Conservation (phyloP, 148 eudicot species). For the Nepenthes mirabilis region DNA sequence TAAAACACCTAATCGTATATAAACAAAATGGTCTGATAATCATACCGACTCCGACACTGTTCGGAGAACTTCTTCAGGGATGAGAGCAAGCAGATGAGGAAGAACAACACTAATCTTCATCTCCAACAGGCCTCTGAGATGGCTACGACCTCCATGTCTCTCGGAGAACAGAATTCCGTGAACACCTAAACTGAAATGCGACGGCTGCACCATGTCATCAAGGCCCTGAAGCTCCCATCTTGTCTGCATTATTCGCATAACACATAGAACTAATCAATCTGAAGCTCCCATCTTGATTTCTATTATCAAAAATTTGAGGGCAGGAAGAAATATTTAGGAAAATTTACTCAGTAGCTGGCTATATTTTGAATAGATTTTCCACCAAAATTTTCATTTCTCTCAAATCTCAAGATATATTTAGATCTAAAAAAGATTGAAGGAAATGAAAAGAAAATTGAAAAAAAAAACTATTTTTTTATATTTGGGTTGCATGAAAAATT, state of each 20-base stretch:
- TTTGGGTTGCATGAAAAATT: no score
- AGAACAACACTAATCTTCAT: conserved; percentile 63
- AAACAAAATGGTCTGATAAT: neutral
- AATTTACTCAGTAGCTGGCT: no score
- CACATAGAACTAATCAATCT: neutral
- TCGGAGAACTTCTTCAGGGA: conserved; percentile 54
- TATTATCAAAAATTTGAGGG: neutral
- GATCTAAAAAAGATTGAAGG: no score
- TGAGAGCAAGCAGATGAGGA: conserved; percentile 47
- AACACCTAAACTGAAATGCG: conserved; percentile 57
- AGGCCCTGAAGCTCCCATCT: conserved; percentile 88
- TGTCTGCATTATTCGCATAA: conserved; percentile 23
- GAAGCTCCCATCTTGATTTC: neutral
- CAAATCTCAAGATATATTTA: neutral
- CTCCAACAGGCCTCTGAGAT: conserved; percentile 63
- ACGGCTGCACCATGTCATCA: conserved; percentile 51
- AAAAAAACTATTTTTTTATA: no score
- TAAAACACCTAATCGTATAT: no score
- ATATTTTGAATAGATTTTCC: no score
- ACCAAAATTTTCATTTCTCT: no score
- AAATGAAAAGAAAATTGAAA: no score
- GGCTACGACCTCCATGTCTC: conserved; percentile 39
- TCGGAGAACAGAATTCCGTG: conserved; percentile 64
- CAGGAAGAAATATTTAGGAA: neutral
- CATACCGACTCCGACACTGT: conserved; percentile 65